Evolutionary conservation across 345 rosid genomes (phyloP).

Genomic region (Litchi chinensis): DNA sequence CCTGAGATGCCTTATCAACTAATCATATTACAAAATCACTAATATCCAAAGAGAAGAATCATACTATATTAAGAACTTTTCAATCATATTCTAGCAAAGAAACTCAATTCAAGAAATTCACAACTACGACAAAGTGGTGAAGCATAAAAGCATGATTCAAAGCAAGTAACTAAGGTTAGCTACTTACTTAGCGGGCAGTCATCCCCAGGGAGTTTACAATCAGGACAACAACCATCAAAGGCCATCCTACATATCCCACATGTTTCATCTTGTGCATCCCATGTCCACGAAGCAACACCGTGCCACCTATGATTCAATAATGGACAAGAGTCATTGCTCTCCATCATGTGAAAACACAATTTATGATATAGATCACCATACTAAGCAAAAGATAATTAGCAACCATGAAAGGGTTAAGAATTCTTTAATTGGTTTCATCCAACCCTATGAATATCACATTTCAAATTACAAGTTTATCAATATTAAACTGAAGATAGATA

Average conservation of each 20-base stretch:
- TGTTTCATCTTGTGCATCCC: slow-evolving; percentile 97
- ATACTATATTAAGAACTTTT: background rate
- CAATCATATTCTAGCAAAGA: background rate
- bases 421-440: slow-evolving; percentile 12
- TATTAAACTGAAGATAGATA: background rate
- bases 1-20: background rate
- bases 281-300: slow-evolving; percentile 94
- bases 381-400: background rate
- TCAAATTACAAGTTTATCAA: background rate
- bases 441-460: background rate
- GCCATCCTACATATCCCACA: slow-evolving; percentile 99
- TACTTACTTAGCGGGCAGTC: slow-evolving; percentile 86
- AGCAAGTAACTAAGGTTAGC: background rate
- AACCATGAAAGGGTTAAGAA: background rate
- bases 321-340: background rate
- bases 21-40: background rate
- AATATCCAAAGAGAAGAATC: background rate
- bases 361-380: background rate
- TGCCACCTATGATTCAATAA: slow-evolving; percentile 62
- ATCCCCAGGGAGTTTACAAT: slow-evolving; percentile 90
- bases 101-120: background rate
- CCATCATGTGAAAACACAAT: background rate
- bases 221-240: slow-evolving; percentile 94
- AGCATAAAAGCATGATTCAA: background rate
- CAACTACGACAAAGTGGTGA: background rate